Evolutionary conservation across 805 yeast species (phyloP).

Genomic region (Saccharomycopsis vini): DNA sequence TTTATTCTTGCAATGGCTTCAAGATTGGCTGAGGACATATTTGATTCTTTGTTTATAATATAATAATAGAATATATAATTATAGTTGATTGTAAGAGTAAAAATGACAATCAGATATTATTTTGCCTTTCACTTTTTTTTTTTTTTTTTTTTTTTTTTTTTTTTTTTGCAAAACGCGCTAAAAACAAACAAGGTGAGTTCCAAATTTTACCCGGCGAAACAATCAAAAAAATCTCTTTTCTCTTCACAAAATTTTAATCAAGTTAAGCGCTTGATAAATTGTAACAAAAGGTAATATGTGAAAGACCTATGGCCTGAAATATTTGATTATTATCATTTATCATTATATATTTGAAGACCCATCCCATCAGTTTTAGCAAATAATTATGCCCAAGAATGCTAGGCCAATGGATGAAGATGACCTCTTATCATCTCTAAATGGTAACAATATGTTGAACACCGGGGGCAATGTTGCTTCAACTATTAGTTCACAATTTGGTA

Average conservation of each 20-base stretch:
- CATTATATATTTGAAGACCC: too few species aligned
- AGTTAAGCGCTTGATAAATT: too few species aligned
- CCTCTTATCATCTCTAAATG: constrained; percentile 5
- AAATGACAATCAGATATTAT: background rate
- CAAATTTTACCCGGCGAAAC: too few species aligned
- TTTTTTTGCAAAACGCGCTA: background rate
- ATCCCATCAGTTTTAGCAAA: background rate
- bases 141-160: constrained; percentile 1
- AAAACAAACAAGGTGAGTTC: too few species aligned
- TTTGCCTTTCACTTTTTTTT: too few species aligned
- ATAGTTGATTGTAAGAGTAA: background rate
- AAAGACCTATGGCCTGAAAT: too few species aligned
- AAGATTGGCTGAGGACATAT: background rate
- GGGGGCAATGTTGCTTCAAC: constrained; percentile 16
- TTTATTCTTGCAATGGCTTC: constrained; percentile 14
- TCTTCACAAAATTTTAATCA: background rate
- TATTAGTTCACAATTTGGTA: constrained; percentile 14
- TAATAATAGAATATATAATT: too few species aligned
- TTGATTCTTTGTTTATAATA: background rate
- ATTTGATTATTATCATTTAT: too few species aligned
- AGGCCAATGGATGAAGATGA: constrained; percentile 4
- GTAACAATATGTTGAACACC: background rate
- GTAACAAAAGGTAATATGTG: background rate
- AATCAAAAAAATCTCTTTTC: background rate
- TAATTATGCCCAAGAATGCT: background rate